Conservation (phyloP, 169 alveolate species). For the Cryptosporidium sp. region DNA sequence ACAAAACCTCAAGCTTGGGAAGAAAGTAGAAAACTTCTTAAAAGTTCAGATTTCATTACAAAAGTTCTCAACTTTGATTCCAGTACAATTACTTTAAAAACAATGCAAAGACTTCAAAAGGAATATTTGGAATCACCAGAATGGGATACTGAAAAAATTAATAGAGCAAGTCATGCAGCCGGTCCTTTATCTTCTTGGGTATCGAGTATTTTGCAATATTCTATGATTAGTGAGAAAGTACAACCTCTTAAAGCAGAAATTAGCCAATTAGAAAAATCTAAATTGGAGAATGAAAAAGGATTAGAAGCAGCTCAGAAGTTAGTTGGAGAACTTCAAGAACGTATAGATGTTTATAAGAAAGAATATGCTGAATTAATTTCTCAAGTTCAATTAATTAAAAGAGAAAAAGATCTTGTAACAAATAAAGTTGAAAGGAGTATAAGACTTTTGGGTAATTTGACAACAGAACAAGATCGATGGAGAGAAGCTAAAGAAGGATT, state of each 20-base stretch:
- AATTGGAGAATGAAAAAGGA: conserved; percentile 86
- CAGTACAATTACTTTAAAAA: conserved; percentile 84
- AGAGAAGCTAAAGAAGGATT: conserved; percentile 86
- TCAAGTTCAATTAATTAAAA: conserved; percentile 91
- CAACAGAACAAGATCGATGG: conserved; percentile 94
- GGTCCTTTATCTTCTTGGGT: conserved; percentile 97
- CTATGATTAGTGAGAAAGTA: conserved; percentile 91
- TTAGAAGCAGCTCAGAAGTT: conserved; percentile 85
- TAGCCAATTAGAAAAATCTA: conserved; percentile 88
- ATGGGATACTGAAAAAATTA: conserved; percentile 94
- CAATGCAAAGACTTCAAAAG: conserved; percentile 83
- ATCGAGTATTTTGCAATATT: conserved; percentile 88
- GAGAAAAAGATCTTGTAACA: conserved; percentile 93
- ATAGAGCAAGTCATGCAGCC: conserved; percentile 96
- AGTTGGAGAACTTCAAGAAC: conserved; percentile 86
- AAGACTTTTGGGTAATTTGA: conserved; percentile 85
- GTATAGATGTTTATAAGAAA: conserved; percentile 89
- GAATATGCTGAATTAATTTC: conserved; percentile 95
- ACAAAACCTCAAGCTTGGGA: conserved; percentile 93
- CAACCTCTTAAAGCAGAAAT: conserved; percentile 95
- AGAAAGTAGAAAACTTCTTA: conserved; percentile 90
- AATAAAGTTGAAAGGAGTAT: conserved; percentile 93
- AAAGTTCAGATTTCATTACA: conserved; percentile 91
- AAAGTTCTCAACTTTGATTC: conserved; percentile 89
- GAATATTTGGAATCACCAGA: conserved; percentile 86